phyloP scores from a whole-genome alignment of 306 rosid species.

The Medicago arabica region DNA sequence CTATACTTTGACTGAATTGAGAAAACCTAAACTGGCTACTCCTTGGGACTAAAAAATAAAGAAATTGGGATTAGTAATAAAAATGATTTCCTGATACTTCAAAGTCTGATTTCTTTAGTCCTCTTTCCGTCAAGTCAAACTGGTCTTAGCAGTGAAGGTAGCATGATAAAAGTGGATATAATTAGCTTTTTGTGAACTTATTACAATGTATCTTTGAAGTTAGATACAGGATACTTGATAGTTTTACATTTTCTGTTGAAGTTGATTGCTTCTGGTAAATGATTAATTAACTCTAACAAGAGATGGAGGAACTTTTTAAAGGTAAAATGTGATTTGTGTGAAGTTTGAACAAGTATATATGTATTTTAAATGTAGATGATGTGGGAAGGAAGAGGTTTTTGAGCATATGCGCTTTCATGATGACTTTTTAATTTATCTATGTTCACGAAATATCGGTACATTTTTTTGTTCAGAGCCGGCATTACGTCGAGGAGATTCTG shows the following conservation, averaged over 20 bases:
- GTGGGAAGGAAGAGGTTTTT: conserved; percentile 31
- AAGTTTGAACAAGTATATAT: not conserved
- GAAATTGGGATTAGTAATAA: not conserved
- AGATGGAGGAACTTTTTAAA: conserved; percentile 27
- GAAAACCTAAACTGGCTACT: conserved; percentile 21
- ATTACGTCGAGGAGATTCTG: conserved; percentile 90
- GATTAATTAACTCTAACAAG: conserved; percentile 11
- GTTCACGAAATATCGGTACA: conserved; percentile 1
- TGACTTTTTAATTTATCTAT: conserved; percentile 25
- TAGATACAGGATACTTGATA: conserved; percentile 31
- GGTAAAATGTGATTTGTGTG: conserved; percentile 14
- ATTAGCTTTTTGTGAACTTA: conserved; percentile 25
- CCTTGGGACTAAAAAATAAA: not conserved
- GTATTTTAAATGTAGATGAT: conserved; percentile 26
- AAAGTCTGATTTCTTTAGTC: conserved; percentile 23
- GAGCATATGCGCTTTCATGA: conserved; percentile 26
- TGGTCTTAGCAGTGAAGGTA: conserved; percentile 24
- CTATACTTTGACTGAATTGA: conserved; percentile 24
- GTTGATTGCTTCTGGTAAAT: conserved; percentile 33
- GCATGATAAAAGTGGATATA: conserved; percentile 9
- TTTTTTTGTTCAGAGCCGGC: conserved; percentile 73
- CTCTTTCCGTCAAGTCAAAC: conserved; percentile 31
- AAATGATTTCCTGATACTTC: conserved; percentile 13
- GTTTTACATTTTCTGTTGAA: conserved; percentile 18
- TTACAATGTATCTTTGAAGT: conserved; percentile 1